phyloP scores from a whole-genome alignment of 495 filamentous ascomycete species.

The Podospora conica region DNA sequence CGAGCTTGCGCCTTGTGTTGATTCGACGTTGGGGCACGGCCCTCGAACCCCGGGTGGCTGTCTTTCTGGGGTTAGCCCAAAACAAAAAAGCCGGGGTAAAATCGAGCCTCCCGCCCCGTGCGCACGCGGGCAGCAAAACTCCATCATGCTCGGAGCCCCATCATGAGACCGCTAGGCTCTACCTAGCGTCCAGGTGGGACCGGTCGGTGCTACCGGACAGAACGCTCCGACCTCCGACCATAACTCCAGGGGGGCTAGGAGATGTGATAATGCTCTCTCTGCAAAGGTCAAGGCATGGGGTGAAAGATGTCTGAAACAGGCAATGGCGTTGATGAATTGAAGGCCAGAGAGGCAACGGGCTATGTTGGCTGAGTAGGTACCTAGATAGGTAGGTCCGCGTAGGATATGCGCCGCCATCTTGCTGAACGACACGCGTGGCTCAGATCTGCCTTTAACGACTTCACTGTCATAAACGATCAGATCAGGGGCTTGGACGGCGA shows the following conservation, averaged over 20 bases:
- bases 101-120: background rate
- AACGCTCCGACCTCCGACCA: background rate
- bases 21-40: background rate
- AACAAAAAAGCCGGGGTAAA: background rate
- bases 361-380: background rate
- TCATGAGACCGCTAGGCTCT: background rate
- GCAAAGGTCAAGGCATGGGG: background rate
- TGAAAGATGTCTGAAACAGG: background rate
- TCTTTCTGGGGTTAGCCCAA: background rate
- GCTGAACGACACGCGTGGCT: slow-evolving; percentile 18
- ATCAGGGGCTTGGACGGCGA: slow-evolving; percentile 11
- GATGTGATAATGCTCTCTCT: background rate
- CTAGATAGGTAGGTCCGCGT: background rate
- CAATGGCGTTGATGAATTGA: background rate
- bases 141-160: background rate
- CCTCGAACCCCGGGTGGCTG: background rate
- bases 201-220: background rate
- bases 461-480: slow-evolving; percentile 31
- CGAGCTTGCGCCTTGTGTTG: background rate
- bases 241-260: background rate
- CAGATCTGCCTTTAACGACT: slow-evolving; percentile 44
- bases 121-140: background rate
- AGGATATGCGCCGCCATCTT: background rate
- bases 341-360: no score
- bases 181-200: background rate